Evolutionary conservation across 441 rosid genomes (phyloP).

Genomic region (Populus tomentosa): DNA sequence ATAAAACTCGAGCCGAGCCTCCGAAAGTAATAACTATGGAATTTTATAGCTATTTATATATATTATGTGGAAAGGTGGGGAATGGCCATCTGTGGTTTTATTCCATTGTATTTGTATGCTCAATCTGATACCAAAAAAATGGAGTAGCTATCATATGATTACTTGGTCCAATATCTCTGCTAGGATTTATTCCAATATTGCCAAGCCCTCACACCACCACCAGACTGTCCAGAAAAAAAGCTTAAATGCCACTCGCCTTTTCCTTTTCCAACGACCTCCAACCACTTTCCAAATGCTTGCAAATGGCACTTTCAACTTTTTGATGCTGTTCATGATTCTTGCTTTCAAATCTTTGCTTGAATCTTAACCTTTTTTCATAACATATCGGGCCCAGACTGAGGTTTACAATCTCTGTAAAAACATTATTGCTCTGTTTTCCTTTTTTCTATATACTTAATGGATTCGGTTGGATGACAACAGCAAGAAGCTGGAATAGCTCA

Average conservation of each 20-base stretch:
- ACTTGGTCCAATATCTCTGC: neutral
- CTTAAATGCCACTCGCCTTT: constrained; percentile 1
- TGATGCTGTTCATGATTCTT: neutral
- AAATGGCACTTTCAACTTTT: neutral
- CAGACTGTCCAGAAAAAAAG: neutral
- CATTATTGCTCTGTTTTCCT: too few relatives aligned
- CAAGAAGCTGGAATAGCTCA: constrained; percentile 80
- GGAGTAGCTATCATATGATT: constrained; percentile 1
- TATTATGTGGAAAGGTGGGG: neutral
- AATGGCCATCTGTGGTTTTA: neutral
- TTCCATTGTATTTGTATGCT: neutral
- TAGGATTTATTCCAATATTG: neutral
- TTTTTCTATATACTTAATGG: accelerated
- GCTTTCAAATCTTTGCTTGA: neutral
- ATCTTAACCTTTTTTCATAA: neutral
- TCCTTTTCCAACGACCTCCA: neutral
- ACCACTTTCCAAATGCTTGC: constrained; percentile 13
- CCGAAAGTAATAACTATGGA: too few relatives aligned
- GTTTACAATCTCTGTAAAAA: neutral
- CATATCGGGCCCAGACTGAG: too few relatives aligned
- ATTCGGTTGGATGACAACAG: too few relatives aligned
- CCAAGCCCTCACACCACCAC: neutral
- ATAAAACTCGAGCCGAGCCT: neutral
- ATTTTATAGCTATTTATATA: too few relatives aligned
- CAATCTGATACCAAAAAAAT: constrained; percentile 3